These are phyloP conservation scores for Taxillus chinensis DNA, from an alignment of 164 flowering plant species.

Conservation along the genomic window DNA sequence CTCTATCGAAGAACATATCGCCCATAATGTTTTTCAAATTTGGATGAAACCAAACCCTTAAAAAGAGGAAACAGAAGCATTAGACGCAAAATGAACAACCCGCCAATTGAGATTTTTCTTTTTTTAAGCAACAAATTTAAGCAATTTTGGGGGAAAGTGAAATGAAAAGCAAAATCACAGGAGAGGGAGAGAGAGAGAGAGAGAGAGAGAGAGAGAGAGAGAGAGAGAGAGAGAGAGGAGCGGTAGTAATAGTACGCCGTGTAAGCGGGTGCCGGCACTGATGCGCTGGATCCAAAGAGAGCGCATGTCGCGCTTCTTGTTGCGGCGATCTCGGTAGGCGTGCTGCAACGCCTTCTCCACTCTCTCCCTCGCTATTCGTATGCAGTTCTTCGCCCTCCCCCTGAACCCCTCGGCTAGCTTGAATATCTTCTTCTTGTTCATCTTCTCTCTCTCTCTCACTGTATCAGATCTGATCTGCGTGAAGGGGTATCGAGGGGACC, in stretches of 20 bases:
- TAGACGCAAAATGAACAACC: too few species aligned
- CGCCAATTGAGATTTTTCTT: too few species aligned
- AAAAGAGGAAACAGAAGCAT: too few species aligned
- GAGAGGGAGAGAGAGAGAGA: too few species aligned
- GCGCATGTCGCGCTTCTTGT: constrained; percentile 95
- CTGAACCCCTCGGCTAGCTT: constrained; percentile 84
- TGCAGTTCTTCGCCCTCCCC: constrained; percentile 90
- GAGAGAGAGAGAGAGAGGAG: background rate
- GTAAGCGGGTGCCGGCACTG: constrained; percentile 76
- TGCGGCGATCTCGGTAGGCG: constrained; percentile 78
- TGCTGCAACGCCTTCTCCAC: constrained; percentile 93
- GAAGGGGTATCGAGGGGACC: too few species aligned
- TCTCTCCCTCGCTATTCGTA: constrained; percentile 79
- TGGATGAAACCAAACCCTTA: too few species aligned
- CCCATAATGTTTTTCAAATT: too few species aligned
- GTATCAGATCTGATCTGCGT: too few species aligned
- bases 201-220: background rate
- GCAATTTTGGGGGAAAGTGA: too few species aligned
- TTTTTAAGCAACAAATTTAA: too few species aligned
- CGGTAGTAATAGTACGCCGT: constrained; percentile 42
- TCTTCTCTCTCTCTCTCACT: constrained; percentile 18
- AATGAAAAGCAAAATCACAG: too few species aligned
- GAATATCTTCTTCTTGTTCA: constrained; percentile 70
- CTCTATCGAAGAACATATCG: too few species aligned
- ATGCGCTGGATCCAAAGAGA: constrained; percentile 90